Percentiles rank a stretch among this genome's conserved stretches.
phyloP scores from a whole-genome alignment of 2,329 filamentous ascomycete species.

The Hawksworthiomyces lignivorus region DNA sequence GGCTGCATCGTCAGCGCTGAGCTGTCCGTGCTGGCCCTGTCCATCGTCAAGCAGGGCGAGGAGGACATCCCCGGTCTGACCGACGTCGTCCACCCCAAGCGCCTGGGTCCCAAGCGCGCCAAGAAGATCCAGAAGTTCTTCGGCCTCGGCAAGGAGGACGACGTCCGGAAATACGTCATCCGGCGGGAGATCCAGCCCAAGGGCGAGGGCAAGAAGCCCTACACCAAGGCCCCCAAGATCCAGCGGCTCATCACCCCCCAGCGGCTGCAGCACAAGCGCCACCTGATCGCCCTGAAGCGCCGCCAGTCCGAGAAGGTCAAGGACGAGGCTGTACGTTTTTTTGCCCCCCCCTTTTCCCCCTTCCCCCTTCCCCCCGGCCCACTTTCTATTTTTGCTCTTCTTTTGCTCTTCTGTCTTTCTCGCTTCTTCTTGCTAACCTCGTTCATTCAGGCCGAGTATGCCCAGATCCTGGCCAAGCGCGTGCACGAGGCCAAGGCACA shows the following conservation, averaged over 20 bases:
- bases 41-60: slow-evolving; percentile 98
- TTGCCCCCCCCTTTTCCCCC: neutral
- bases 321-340: slow-evolving; percentile 88
- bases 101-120: slow-evolving; percentile 97
- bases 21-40: slow-evolving; percentile 87
- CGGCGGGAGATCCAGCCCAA: slow-evolving; percentile 96
- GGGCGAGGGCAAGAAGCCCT: slow-evolving; percentile 93
- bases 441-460: slow-evolving; percentile 76
- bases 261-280: slow-evolving; percentile 99
- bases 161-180: slow-evolving; percentile 99
- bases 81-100: slow-evolving; percentile 97
- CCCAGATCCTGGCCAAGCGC: slow-evolving; percentile 92
- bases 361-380: too few species aligned
- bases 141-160: slow-evolving; percentile 99
- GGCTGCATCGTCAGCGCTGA: slow-evolving; percentile 98
- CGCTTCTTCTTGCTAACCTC: neutral
- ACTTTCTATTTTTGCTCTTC: neutral
- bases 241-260: slow-evolving; percentile 99
- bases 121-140: slow-evolving; percentile 99
- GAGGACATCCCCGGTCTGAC: slow-evolving; percentile 89
- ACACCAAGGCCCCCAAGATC: slow-evolving; percentile 99
- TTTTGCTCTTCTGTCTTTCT: neutral
- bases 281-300: slow-evolving; percentile 96
- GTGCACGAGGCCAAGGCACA: slow-evolving; percentile 91
- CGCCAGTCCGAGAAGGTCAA: slow-evolving; percentile 94